Evolutionary conservation across 106 monocot genomes (phyloP).

Genomic region (Platanthera guangdongensis): DNA sequence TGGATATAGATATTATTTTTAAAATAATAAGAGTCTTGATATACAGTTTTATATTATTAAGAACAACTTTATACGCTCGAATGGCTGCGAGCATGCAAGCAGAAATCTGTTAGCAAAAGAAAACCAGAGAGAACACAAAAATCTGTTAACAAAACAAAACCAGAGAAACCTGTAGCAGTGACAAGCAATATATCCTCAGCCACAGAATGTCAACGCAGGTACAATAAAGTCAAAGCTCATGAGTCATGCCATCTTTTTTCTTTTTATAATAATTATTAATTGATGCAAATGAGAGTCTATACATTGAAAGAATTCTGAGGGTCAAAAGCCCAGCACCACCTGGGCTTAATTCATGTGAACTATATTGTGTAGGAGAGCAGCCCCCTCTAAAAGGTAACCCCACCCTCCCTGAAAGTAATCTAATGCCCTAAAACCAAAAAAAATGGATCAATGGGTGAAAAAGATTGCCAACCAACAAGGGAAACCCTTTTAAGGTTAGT

Average conservation of each 20-base stretch:
- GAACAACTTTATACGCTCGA: too few species aligned
- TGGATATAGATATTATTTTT: too few species aligned
- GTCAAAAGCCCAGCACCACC: neutral
- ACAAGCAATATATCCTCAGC: too few species aligned
- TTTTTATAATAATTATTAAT: neutral
- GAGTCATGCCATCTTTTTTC: neutral
- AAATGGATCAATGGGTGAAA: slow-evolving; percentile 16
- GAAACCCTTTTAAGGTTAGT: neutral
- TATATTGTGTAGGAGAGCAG: neutral
- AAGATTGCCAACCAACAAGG: neutral
- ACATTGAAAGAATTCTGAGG: slow-evolving; percentile 12
- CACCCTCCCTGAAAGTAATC: neutral
- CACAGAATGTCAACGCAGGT: too few species aligned
- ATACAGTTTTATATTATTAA: too few species aligned
- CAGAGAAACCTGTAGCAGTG: too few species aligned
- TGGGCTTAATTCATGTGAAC: neutral
- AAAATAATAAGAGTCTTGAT: too few species aligned
- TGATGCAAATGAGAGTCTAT: slow-evolving; percentile 10
- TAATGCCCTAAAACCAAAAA: slow-evolving; percentile 1
- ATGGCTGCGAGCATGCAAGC: too few species aligned
- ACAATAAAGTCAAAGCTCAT: too few species aligned
- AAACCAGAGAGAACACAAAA: too few species aligned
- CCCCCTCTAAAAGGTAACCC: neutral
- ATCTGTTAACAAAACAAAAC: too few species aligned
- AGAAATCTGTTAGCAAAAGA: too few species aligned